Percentiles rank a stretch among this genome's conserved stretches.
These are phyloP conservation scores for Fusarium begoniae DNA, from an alignment of 2,329 filamentous ascomycete species.

Conservation along the genomic window DNA sequence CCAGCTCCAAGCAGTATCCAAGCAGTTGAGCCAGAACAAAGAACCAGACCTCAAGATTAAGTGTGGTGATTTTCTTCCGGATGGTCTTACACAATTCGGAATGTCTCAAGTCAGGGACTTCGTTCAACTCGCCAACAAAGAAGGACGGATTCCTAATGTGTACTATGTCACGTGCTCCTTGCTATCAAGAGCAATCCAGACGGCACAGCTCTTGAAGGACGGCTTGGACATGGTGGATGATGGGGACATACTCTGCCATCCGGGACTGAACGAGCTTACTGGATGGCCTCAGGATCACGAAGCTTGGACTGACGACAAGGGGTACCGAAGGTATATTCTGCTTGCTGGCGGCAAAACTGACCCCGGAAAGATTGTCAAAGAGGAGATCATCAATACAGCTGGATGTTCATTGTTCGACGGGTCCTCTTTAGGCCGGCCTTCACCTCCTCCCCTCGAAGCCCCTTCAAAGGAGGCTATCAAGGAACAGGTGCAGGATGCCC, in stretches of 20 bases:
- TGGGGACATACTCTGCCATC: neutral
- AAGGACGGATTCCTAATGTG: neutral
- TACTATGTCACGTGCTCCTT: neutral
- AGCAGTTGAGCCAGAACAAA: neutral
- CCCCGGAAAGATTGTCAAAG: neutral
- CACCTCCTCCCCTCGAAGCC: neutral
- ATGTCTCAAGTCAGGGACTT: neutral
- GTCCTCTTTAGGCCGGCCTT: neutral
- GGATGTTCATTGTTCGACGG: neutral
- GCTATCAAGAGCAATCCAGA: neutral
- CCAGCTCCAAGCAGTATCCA: neutral
- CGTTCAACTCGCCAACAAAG: neutral
- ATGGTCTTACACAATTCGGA: neutral
- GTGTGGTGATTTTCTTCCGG: neutral
- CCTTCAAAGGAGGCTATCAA: neutral
- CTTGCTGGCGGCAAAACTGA: neutral
- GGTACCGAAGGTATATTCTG: neutral
- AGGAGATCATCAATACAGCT: neutral
- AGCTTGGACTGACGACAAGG: neutral
- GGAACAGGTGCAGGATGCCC: neutral
- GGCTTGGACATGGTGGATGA: neutral
- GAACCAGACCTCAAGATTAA: neutral
- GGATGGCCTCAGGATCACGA: neutral
- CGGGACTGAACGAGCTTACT: neutral
- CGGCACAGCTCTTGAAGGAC: neutral